Evolutionary conservation across 176 grass and related monocot genomes (phyloP).

Genomic region (Leersia perrieri): DNA sequence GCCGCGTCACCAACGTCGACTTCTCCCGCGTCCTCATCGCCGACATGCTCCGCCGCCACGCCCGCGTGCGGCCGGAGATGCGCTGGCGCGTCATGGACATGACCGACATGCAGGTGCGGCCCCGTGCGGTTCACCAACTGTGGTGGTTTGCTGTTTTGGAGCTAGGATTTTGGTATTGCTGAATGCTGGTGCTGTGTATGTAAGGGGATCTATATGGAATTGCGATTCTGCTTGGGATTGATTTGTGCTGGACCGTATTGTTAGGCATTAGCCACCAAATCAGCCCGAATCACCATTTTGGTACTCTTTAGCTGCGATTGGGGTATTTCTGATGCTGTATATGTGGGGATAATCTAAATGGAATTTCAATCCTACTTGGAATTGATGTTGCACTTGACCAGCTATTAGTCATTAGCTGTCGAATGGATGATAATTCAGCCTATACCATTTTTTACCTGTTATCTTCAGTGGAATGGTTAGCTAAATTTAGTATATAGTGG

Average conservation of each 20-base stretch:
- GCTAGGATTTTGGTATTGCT: neutral
- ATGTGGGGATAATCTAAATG: too few relatives aligned
- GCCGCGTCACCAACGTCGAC: conserved; percentile 79
- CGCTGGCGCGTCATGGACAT: conserved; percentile 97
- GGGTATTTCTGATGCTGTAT: too few relatives aligned
- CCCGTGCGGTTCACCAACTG: neutral
- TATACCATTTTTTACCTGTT: too few relatives aligned
- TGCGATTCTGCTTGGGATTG: neutral
- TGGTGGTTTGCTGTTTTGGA: neutral
- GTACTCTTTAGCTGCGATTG: too few relatives aligned
- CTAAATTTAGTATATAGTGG: neutral
- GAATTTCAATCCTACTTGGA: too few relatives aligned
- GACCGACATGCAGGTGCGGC: conserved; percentile 69
- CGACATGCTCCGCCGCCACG: conserved; percentile 82
- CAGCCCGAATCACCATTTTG: neutral
- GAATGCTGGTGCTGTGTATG: neutral
- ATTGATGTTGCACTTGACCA: too few relatives aligned
- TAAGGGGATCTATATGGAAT: neutral
- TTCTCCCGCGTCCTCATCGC: conserved; percentile 85
- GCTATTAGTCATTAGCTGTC: too few relatives aligned
- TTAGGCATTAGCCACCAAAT: neutral
- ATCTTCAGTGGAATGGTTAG: neutral
- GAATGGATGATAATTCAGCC: too few relatives aligned
- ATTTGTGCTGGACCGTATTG: neutral
- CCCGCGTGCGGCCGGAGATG: conserved; percentile 81